Conservation (phyloP, 202 grass and related monocot species). For the Saccharum hybrid region DNA sequence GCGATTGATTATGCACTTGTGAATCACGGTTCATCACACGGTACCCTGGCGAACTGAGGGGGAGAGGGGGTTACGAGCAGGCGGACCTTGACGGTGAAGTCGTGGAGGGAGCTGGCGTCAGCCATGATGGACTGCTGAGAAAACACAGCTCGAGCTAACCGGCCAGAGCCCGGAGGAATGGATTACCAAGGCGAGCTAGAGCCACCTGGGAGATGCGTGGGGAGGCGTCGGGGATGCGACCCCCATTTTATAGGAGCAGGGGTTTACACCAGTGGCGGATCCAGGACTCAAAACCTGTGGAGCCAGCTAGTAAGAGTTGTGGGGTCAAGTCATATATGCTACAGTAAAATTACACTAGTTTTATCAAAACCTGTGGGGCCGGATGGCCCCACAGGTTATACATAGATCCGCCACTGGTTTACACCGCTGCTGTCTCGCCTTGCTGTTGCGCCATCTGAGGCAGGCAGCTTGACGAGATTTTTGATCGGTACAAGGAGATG, state of each 20-base stretch:
- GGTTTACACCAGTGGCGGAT: too few species aligned
- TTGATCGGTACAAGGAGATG: constrained; percentile 30
- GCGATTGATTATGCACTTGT: neutral
- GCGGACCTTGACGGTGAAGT: constrained; percentile 67
- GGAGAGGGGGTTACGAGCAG: neutral
- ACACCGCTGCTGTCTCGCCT: neutral
- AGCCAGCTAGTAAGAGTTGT: too few species aligned
- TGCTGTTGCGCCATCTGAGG: neutral
- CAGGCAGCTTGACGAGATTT: neutral
- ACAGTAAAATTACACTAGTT: too few species aligned
- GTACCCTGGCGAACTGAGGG: neutral
- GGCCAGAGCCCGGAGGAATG: neutral
- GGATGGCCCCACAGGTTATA: too few species aligned
- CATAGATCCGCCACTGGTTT: too few species aligned
- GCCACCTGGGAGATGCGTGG: neutral
- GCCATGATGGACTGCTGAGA: neutral
- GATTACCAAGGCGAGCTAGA: neutral
- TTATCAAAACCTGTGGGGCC: too few species aligned
- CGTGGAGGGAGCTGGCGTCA: constrained; percentile 52
- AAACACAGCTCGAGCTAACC: neutral
- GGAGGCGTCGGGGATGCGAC: neutral
- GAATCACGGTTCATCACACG: neutral
- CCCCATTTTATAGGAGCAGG: neutral
- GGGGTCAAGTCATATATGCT: too few species aligned
- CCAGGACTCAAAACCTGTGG: too few species aligned